Base-by-base conservation (phyloP, 2,329 filamentous ascomycete species). In the Sclerotinia nivalis region DNA sequence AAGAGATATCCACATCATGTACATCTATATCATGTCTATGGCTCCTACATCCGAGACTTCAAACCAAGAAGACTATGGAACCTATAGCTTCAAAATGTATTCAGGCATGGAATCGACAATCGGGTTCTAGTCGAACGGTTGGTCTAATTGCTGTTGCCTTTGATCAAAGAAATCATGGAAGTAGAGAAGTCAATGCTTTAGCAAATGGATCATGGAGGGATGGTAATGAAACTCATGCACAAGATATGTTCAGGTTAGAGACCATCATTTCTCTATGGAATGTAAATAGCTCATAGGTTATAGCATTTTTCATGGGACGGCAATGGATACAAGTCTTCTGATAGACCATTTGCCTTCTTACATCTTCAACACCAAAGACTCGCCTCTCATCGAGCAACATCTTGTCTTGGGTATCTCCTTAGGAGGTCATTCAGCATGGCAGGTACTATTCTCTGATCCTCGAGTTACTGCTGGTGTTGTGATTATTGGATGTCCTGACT, bases 111-210 rank as follows among this genome's bases (percentile, higher is more conserved):
- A 89, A 91, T 76, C 77, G 80, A 66, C 80, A 77, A 72, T 62
- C 77, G 73, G 66, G 74, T 77, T 64, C 64, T n/a, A 34, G 31
- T 28, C 55, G 34, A 22, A 73, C 73, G 73, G 82, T 74, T 31
- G 76, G 91, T 0, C 81, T 98, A 54, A 89, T 98, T 64, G 93
- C 92, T 2, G 87, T 94, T 18, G 87, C 91, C 2, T 97, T 97
- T 80, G 96, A 98, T 81, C 93, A 97, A 83, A 87, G 95, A 59
- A 98, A 98, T 80, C 96, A 98, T 80, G 96, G 96, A 37, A 85
- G 87, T 3, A 84, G 96, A 68, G 80, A 89, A 71, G 87, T 95
- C 2, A 85, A 90, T 75, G 81, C 86, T 10, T 74, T 84, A 25
- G 88, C 91, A 37, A 98, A 97, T 79, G 84, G 90, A 74, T 85